Percentiles rank a stretch among this genome's conserved stretches.
phyloP scores from a whole-genome alignment of 31 red algal species.

The Bonnemaisonia californica region DNA sequence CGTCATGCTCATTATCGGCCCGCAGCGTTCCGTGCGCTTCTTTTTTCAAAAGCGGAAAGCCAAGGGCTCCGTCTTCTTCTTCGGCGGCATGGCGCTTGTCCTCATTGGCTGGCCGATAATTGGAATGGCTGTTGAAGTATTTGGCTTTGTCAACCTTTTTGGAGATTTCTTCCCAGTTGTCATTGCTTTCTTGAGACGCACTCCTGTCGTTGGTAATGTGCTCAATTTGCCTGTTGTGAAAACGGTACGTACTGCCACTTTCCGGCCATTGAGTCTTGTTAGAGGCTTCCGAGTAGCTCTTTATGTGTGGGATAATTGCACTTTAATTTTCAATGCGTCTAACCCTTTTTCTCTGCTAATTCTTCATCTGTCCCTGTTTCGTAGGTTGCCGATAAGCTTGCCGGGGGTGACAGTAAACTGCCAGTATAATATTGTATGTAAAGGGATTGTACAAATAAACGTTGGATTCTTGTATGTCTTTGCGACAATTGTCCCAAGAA shows the following conservation, averaged over 20 bases:
- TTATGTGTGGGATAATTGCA: too few relatives aligned
- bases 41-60: conserved; percentile 87
- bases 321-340: background rate
- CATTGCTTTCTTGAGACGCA: conserved; percentile 69
- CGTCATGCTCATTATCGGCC: conserved; percentile 91
- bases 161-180: conserved; percentile 95
- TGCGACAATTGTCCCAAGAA: too few relatives aligned
- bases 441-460: background rate
- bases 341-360: too few relatives aligned
- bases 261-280: background rate
- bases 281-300: too few relatives aligned
- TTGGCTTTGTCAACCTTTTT: conserved; percentile 89
- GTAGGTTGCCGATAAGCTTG: conserved; percentile 59
- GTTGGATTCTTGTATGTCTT: background rate
- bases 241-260: conserved; percentile 30
- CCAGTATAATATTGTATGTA: conserved; percentile 42
- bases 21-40: conserved; percentile 82
- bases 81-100: conserved; percentile 85
- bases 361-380: background rate
- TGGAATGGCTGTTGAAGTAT: conserved; percentile 76
- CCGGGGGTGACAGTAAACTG: conserved; percentile 38
- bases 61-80: conserved; percentile 85
- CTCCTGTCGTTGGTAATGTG: conserved; percentile 80
- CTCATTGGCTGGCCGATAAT: conserved; percentile 77
- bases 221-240: conserved; percentile 62